Evolutionary conservation across 345 rosid genomes (phyloP).

Genomic region (Bretschneidera sinensis): DNA sequence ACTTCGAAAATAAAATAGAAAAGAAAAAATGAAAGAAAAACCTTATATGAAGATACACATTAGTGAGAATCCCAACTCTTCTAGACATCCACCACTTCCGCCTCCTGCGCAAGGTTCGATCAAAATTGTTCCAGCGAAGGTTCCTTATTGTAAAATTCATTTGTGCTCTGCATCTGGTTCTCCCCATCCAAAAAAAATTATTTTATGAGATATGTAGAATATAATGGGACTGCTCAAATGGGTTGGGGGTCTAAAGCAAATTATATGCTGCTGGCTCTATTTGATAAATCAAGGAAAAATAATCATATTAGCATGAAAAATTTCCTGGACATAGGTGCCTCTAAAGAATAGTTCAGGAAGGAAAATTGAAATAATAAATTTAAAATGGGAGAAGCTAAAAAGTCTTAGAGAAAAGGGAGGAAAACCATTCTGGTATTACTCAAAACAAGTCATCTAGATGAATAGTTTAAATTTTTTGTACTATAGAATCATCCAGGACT

Average conservation of each 20-base stretch:
- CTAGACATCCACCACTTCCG: slow-evolving; percentile 15
- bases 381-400: too few relatives aligned
- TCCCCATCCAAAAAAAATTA: slow-evolving; percentile 23
- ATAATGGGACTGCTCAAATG: not conserved
- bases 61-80: slow-evolving; percentile 20
- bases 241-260: not conserved
- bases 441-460: too few relatives aligned
- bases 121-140: slow-evolving; percentile 35
- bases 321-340: too few relatives aligned
- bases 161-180: slow-evolving; percentile 28
- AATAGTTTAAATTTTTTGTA: too few relatives aligned
- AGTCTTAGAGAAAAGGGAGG: too few relatives aligned
- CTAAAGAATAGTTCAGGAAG: too few relatives aligned
- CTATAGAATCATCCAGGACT: too few relatives aligned
- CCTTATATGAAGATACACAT: slow-evolving; percentile 27
- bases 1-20: slow-evolving; percentile 10
- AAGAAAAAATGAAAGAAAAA: slow-evolving; percentile 1
- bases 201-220: slow-evolving; percentile 9
- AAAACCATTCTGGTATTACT: too few relatives aligned
- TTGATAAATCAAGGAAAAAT: not conserved
- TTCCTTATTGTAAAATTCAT: slow-evolving; percentile 20
- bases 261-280: not conserved
- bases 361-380: too few relatives aligned
- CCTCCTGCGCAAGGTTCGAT: slow-evolving; percentile 24
- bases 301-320: too few relatives aligned